Base-by-base conservation (phyloP, 2,329 filamentous ascomycete species). In the Aureobasidium subglaciale region DNA sequence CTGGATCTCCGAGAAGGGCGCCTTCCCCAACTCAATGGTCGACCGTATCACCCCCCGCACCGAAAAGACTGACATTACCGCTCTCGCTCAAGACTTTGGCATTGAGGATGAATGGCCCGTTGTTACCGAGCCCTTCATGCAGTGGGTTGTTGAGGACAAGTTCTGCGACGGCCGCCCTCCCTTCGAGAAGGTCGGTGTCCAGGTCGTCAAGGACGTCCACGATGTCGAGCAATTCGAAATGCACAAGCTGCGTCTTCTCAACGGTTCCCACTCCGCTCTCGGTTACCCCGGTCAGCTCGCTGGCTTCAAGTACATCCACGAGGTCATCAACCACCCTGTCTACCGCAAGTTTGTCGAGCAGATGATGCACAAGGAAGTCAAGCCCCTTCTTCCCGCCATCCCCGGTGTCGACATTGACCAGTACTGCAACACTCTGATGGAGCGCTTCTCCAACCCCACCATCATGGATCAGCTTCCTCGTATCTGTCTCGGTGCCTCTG, bases 321-420 rank as follows among this genome's bases (percentile, higher is more conserved):
- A 80, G 64, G 77, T 78, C 42, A 76, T 80, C 70, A 69, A 72
- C 65, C 62, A 79, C 69, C 73, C 75, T 1, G 42, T 73, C 11
- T 77, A 74, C 69, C 64, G 67, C 68, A 70, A 73, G 60, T 77
- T 76, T 59, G 66, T 80, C 41, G 76, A 71, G 72, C 73, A 78
- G 66, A 78, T 79, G 76, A 79, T 79, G 77, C 75, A 79, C 59
- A 62, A 76, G 35, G 77, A 80, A 66, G 76, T 79, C 56, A 78
- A 78, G 69, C 77, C 77, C 0, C 68, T 77, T 15, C 67, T 80
- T 32, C 77, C 77, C 20, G 71, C 70, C 7, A 80, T 80, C 34
- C 69, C 71, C 0, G 77, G 75, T 34, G 76, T 79, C 58, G 66
- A 77, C 61, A 74, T 80, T 50, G 76, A 80, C 60, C 60, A 75